A percentile compares a stretch with the other conserved stretches of the same genome.
phyloP scores from a whole-genome alignment of 441 rosid species.

The Theobroma grandiflorum region DNA sequence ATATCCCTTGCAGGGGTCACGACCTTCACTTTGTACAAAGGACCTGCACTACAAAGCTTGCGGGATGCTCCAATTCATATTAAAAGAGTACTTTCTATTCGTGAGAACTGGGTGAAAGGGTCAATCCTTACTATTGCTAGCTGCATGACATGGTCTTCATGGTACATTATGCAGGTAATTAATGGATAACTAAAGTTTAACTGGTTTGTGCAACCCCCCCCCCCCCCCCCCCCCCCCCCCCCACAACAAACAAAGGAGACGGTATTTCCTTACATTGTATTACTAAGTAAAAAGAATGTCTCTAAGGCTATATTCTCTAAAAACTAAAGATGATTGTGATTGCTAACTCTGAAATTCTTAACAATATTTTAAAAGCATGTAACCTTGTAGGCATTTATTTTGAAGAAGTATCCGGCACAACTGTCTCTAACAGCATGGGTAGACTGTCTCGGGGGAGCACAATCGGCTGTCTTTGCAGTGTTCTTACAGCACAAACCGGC shows the following conservation, averaged over 20 bases:
- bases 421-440: slow-evolving; percentile 75
- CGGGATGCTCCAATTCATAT: slow-evolving; percentile 49
- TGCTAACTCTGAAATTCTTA: background rate
- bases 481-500: slow-evolving; percentile 47
- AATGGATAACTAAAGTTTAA: background rate
- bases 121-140: slow-evolving; percentile 60
- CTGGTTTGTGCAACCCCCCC: background rate
- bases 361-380: background rate
- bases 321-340: background rate
- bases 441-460: slow-evolving; percentile 60
- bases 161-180: slow-evolving; percentile 73
- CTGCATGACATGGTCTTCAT: slow-evolving; percentile 59
- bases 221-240: too few species aligned
- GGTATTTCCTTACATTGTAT: background rate
- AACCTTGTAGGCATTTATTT: slow-evolving; percentile 47
- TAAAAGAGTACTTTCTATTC: slow-evolving; percentile 27
- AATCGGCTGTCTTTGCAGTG: slow-evolving; percentile 62
- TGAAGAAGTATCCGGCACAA: slow-evolving; percentile 67
- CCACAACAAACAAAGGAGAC: background rate
- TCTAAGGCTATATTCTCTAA: background rate
- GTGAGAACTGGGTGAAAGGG: slow-evolving; percentile 62
- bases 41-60: slow-evolving; percentile 46
- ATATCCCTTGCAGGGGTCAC: slow-evolving; percentile 62
- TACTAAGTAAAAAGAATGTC: background rate
- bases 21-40: slow-evolving; percentile 62